phyloP scores from a whole-genome alignment of 2,329 filamentous ascomycete species.

The Botrytis byssoidea region DNA sequence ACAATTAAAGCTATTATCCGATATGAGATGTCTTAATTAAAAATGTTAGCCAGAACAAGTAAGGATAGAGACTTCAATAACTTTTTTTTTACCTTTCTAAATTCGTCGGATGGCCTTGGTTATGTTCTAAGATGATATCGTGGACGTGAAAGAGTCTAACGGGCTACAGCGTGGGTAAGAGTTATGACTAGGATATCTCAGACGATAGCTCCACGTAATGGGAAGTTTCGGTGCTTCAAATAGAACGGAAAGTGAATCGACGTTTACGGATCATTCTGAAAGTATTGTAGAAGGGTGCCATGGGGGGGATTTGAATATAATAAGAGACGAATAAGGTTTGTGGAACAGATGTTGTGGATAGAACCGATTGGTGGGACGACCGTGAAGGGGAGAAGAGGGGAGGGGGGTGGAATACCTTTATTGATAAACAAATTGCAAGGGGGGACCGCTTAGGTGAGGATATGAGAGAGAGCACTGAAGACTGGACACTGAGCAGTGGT shows the following conservation, averaged over 20 bases:
- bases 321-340: conserved; percentile 23
- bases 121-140: background rate
- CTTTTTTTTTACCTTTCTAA: conserved; percentile 8
- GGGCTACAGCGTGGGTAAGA: conserved; percentile 2
- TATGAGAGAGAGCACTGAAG: background rate
- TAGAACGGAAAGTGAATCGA: conserved; percentile 37
- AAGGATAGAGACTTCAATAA: background rate
- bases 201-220: conserved; percentile 14
- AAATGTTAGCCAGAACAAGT: conserved; percentile 19
- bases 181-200: background rate
- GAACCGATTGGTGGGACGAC: conserved; percentile 1
- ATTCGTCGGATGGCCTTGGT: background rate
- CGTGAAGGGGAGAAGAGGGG: conserved; percentile 11
- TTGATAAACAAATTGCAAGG: conserved; percentile 6
- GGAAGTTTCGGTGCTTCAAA: conserved; percentile 29
- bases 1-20: background rate
- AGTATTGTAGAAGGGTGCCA: conserved; percentile 30
- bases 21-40: conserved; percentile 12
- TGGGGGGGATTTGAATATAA: conserved; percentile 16
- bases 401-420: conserved; percentile 12
- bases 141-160: background rate
- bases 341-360: conserved; percentile 32
- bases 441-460: background rate
- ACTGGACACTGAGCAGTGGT: background rate
- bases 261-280: conserved; percentile 37